These are phyloP conservation scores for Hyparrhenia diplandra DNA, from an alignment of 176 grass and related monocot genomes.

Conservation along the genomic window DNA sequence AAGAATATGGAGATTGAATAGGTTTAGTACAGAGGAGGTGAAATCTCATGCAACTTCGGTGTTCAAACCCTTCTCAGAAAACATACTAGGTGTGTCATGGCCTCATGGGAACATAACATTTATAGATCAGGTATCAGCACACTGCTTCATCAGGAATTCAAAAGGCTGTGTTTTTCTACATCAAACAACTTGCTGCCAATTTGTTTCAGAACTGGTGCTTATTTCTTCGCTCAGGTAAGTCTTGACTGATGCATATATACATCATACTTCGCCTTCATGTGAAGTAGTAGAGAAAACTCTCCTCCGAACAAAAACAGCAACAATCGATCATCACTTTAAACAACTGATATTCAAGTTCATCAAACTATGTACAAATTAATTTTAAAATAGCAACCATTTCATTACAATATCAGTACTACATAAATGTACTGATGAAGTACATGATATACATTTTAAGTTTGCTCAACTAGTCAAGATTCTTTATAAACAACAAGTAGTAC, in stretches of 20 bases:
- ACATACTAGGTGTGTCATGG: not conserved
- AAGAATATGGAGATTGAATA: not conserved
- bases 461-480: constrained; percentile 24
- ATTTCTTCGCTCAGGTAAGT: constrained; percentile 4
- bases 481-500: not conserved
- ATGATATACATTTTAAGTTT: not conserved
- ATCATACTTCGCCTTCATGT: not conserved
- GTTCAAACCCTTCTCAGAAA: not conserved
- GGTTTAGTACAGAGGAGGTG: not conserved
- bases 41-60: not conserved
- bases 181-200: not conserved
- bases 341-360: not conserved
- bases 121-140: not conserved
- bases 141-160: not conserved
- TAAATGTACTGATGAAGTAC: not conserved
- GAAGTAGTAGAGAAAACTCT: not conserved
- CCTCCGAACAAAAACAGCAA: not conserved
- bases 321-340: not conserved
- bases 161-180: not conserved
- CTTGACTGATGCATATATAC: not conserved
- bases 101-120: not conserved
- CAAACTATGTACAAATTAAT: not conserved
- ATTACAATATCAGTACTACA: not conserved
- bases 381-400: not conserved
- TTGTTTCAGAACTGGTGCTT: not conserved